A percentile compares a stretch with the other conserved stretches of the same genome.
phyloP scores from a whole-genome alignment of 2,329 filamentous ascomycete genomes.

The Colletotrichum godetiae region DNA sequence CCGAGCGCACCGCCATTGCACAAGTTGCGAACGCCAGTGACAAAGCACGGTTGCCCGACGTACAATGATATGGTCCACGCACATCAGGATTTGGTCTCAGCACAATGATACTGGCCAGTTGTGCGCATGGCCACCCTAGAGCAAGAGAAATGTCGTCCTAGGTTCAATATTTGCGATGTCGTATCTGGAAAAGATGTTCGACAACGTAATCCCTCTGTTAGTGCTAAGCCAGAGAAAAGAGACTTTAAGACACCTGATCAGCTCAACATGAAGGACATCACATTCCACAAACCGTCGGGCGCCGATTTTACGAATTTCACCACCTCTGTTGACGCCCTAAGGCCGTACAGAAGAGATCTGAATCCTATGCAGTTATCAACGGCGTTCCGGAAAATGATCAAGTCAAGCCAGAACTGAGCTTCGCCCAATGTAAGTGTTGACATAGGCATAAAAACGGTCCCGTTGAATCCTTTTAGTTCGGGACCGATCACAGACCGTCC shows the following conservation, averaged over 20 bases:
- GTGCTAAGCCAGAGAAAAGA: constrained; percentile 21
- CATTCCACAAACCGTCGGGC: constrained; percentile 58
- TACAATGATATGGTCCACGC: constrained; percentile 57
- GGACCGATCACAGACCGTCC: background rate
- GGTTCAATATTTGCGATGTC: too few relatives aligned
- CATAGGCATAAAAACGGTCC: background rate
- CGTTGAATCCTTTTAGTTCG: background rate
- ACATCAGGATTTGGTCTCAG: constrained; percentile 51
- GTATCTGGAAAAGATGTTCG: constrained; percentile 10
- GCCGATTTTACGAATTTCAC: constrained; percentile 71
- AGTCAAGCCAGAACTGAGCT: constrained; percentile 28
- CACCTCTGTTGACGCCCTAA: constrained; percentile 87
- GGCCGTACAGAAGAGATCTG: constrained; percentile 78
- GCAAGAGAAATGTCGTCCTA: too few relatives aligned
- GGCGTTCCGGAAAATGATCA: constrained; percentile 35
- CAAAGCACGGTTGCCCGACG: constrained; percentile 54
- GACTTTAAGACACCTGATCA: constrained; percentile 32
- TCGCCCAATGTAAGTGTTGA: constrained; percentile 3
- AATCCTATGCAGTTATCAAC: constrained; percentile 45
- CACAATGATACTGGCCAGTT: constrained; percentile 43
- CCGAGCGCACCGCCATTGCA: constrained; percentile 57
- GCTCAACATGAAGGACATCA: constrained; percentile 52
- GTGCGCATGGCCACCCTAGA: constrained; percentile 15
- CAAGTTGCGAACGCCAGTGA: constrained; percentile 53
- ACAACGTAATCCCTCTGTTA: constrained; percentile 24